Evolutionary conservation across 2,329 filamentous ascomycete genomes (phyloP), one percentile per base, ranked within the genome.

Genomic region (Sclerotiophoma versabilis): DNA sequence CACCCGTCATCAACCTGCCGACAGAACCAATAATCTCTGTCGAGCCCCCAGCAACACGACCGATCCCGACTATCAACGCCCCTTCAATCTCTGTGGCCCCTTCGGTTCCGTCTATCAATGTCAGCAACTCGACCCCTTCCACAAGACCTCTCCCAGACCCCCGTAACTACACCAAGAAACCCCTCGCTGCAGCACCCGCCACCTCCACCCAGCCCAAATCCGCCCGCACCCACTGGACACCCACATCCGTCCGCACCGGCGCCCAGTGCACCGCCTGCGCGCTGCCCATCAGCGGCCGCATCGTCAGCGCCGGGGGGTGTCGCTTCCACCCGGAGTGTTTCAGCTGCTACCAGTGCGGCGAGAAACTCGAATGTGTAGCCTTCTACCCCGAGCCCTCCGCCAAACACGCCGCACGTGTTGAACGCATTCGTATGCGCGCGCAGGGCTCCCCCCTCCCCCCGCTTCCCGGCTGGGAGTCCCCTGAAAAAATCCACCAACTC

Each of bases 251-350:
- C n/a, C 75, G 77, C 42, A 83, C 82, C 8, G 89, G 88, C 6
- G 90, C 91, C 7, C 84, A 87, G 38, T 99, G 95, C 70, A 90
- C 92, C 43, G 88, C 93, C 66, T 99, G 95, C 71, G 83, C 87
- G 9, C 81, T 89, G 17, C 87, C 92, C 0, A 98, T 99, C 63
- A 87, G 95, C 53, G 95, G 95, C 2, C 90, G 93, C 52, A 93
- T 96, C 61, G 89, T 98, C 19, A 91, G 89, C 4, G 86, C 96
- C 6, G 87, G 87, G 1, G 92, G 92, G 22, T 82, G 84, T 32
- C 89, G 93, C 17, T 98, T 98, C 74, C 95, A 99, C 66, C 93
- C 95, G 0, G 86, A 92, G 61, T 99, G 95, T 76, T 98, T 99
- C 79, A 83, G 85, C 36, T 99, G 95, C 79, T 89, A 91, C 73